Percentiles rank a stretch among this genome's conserved stretches.
These are phyloP conservation scores for Rhododendron mucronatum DNA, from an alignment of 148 eudicot species.

Conservation along the genomic window DNA sequence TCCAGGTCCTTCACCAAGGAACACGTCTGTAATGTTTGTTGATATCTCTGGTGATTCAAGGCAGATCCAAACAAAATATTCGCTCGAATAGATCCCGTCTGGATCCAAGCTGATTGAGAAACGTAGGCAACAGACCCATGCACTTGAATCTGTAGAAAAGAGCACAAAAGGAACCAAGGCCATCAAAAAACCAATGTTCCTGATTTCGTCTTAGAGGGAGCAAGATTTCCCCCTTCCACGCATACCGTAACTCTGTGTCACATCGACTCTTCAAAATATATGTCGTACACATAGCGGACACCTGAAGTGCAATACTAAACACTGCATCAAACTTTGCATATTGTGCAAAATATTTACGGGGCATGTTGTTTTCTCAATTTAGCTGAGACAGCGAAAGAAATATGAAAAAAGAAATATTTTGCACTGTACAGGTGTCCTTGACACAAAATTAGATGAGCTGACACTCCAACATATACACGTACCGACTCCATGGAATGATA, in stretches of 20 bases:
- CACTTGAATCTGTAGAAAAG: constrained; percentile 51
- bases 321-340: background rate
- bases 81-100: constrained; percentile 74
- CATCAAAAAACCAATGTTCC: background rate
- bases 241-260: background rate
- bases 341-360: background rate
- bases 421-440: background rate
- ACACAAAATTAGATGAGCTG: background rate
- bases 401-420: background rate
- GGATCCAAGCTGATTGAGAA: constrained; percentile 95
- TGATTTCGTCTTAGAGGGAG: background rate
- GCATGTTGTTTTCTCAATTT: background rate
- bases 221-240: background rate
- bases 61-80: constrained; percentile 73
- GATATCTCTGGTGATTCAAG: constrained; percentile 56
- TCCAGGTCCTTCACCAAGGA: constrained; percentile 80
- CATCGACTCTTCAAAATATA: background rate
- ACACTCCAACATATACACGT: background rate
- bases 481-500: background rate
- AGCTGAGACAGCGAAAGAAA: background rate
- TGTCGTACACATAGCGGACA: background rate
- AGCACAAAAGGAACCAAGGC: constrained; percentile 2
- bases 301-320: background rate
- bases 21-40: constrained; percentile 62
- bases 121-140: constrained; percentile 75